A percentile compares a stretch with the other conserved stretches of the same genome.
Evolutionary conservation across 2,329 filamentous ascomycete species (phyloP).

Genomic region (Ophioceras dolichostomum): DNA sequence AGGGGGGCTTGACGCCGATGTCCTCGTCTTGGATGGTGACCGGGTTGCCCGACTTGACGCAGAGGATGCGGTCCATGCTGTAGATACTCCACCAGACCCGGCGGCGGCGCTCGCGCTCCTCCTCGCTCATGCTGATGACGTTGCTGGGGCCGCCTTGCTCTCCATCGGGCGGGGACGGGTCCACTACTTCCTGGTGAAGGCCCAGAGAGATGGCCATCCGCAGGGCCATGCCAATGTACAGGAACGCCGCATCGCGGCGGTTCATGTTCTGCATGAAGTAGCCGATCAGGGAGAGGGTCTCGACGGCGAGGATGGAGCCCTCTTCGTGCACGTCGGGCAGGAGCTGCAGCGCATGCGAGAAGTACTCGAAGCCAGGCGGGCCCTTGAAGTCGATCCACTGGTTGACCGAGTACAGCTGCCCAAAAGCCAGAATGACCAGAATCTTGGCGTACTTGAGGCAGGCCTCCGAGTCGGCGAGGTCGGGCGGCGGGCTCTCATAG

Average conservation of each 20-base stretch:
- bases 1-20: constrained; percentile 29
- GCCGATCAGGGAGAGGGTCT: constrained; percentile 39
- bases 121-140: constrained; percentile 5
- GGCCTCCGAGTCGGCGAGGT: constrained; percentile 28
- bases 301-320: constrained; percentile 39
- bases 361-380: constrained; percentile 43
- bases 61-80: constrained; percentile 38
- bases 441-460: constrained; percentile 39
- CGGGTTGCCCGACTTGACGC: constrained; percentile 41
- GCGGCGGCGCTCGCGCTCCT: constrained; percentile 33
- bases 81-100: constrained; percentile 46
- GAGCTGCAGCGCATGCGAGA: constrained; percentile 35
- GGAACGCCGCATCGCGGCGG: constrained; percentile 38
- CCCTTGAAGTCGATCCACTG: constrained; percentile 38
- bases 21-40: constrained; percentile 42
- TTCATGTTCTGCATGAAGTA: constrained; percentile 48
- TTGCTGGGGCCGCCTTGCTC: background rate
- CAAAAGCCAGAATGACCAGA: constrained; percentile 39
- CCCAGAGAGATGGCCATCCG: constrained; percentile 45
- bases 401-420: constrained; percentile 44
- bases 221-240: constrained; percentile 40
- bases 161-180: constrained; percentile 13
- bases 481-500: constrained; percentile 25
- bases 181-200: constrained; percentile 36
- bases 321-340: constrained; percentile 43